Base-by-base conservation (phyloP, 805 yeast species). In the Saccharomycopsis sp. region DNA sequence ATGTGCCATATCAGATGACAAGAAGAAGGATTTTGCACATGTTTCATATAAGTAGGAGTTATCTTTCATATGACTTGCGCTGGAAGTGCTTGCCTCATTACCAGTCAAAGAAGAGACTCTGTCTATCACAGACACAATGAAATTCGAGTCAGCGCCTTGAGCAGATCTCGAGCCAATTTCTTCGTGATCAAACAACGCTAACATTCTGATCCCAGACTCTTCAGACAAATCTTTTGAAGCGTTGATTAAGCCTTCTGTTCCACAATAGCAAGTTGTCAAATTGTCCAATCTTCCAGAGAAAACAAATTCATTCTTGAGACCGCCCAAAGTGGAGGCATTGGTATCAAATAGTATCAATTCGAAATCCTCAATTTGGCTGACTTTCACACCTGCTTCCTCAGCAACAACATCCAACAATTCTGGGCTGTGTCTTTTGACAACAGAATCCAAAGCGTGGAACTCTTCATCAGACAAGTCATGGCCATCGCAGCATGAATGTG, bases 1-100 rank as follows among this genome's bases (percentile, higher is more conserved):
- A 57, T 89, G 98, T 1, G 97, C 95, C 77, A 87, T 92, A 59
- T 89, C 98, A 0, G 95, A 84, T 0, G 96, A 88, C 34, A 92
- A 60, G 51, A 89, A 71, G 60, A 92, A 88, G 1, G 96, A 86
- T 57, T 79, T 80, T 6, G 88, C 69, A 62, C 77, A 68, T 1
- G 80, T 58, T 49, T 77, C 74, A 43, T 71, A 61, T 45, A 73
- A 67, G 31, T 59, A 59, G 0, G 75, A 61, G 20, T 43, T 49
- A 35, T 15, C 18, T 18, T 16, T 32, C 2, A 30, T n/a, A 25
- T 34, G 41, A n/a, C 31, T 26, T 5, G 23, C 19, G 5, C 57
- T 53, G 2, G 50, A 52, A 9, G 52, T 41, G 4, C 57, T 49
- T 25, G 60, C 59, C 3, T 65, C 65, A 30, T 67, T 63, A 25